These are phyloP conservation scores for Leptosphaerulina australis DNA, from an alignment of 2,329 filamentous ascomycete species.

Conservation along the genomic window DNA sequence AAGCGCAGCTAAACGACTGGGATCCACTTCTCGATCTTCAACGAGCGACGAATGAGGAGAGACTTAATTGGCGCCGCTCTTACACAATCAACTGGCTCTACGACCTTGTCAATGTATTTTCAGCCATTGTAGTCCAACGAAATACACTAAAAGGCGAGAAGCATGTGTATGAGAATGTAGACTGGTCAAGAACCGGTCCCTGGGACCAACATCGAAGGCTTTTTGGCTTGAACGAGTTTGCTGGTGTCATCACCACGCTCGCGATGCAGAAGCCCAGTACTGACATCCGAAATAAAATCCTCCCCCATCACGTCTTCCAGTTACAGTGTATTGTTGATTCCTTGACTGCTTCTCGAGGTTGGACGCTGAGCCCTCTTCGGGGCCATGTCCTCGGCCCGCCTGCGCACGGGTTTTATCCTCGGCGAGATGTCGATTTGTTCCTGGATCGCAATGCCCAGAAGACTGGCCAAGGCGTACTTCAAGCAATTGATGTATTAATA, in stretches of 20 bases:
- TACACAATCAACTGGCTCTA: conserved; percentile 62
- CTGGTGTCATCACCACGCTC: conserved; percentile 52
- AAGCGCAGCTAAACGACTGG: conserved; percentile 50
- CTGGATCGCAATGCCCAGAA: conserved; percentile 47
- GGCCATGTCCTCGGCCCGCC: conserved; percentile 50
- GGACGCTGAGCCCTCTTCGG: conserved; percentile 43
- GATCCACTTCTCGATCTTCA: conserved; percentile 51
- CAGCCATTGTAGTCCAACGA: conserved; percentile 49
- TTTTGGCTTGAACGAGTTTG: conserved; percentile 57
- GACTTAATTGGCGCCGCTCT: conserved; percentile 54
- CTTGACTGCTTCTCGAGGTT: conserved; percentile 53
- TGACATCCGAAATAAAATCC: conserved; percentile 50
- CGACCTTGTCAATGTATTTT: conserved; percentile 57
- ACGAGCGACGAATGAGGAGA: conserved; percentile 48
- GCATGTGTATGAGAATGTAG: conserved; percentile 45
- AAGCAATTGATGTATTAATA: conserved; percentile 38
- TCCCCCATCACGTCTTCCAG: conserved; percentile 58
- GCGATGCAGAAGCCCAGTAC: conserved; percentile 54
- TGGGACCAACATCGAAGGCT: conserved; percentile 49
- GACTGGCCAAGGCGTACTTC: conserved; percentile 39
- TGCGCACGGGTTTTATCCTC: conserved; percentile 45
- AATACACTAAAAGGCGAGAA: conserved; percentile 47
- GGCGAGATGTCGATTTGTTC: conserved; percentile 54
- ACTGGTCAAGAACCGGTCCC: conserved; percentile 53
- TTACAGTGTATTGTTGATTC: conserved; percentile 60